Evolutionary conservation across 441 rosid species (phyloP).

Genomic region (Gossypium schwendimanii): DNA sequence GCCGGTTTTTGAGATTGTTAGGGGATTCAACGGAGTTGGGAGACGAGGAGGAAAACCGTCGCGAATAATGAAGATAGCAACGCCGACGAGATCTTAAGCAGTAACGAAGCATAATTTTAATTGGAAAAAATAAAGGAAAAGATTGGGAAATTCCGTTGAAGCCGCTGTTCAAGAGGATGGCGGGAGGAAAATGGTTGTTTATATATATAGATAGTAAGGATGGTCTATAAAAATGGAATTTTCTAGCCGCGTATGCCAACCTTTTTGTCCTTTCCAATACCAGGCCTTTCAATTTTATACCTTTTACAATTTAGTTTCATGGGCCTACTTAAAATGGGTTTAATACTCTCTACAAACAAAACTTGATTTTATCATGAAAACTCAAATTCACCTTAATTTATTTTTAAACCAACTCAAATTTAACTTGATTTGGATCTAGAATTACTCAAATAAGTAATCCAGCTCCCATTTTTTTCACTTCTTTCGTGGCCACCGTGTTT

Average conservation of each 20-base stretch:
- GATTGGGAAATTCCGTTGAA: neutral
- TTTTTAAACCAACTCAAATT: too few species aligned
- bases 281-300: neutral
- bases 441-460: neutral
- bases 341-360: too few species aligned
- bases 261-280: neutral
- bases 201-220: neutral
- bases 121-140: neutral
- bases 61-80: constrained; percentile 18
- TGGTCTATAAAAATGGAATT: constrained; percentile 2
- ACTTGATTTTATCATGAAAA: too few species aligned
- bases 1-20: constrained; percentile 24
- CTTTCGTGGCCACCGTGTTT: neutral
- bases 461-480: neutral
- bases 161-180: constrained; percentile 7
- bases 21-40: constrained; percentile 22
- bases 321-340: neutral
- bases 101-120: constrained; percentile 41
- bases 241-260: constrained; percentile 13
- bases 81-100: constrained; percentile 37
- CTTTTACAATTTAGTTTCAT: neutral
- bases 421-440: too few species aligned
- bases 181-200: constrained; percentile 26
- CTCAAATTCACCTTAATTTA: too few species aligned
- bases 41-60: constrained; percentile 27